A percentile compares a stretch with the other conserved stretches of the same genome.
These are phyloP conservation scores for Butyriboletus loyo DNA, from an alignment of 768 basidiomycete species.

Conservation along the genomic window DNA sequence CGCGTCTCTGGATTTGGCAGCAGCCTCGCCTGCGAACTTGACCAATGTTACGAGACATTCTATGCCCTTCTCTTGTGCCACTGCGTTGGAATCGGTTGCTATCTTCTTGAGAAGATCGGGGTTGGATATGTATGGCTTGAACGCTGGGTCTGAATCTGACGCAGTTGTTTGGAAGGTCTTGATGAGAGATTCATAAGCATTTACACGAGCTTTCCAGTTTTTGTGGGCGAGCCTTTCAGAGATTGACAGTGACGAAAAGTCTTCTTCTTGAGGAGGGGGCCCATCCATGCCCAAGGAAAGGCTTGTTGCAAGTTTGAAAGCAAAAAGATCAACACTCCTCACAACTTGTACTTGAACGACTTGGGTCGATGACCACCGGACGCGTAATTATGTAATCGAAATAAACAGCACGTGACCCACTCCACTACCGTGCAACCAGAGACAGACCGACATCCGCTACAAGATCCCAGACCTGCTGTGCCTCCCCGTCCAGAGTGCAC, in stretches of 20 bases:
- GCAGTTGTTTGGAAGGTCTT: slow-evolving; percentile 85
- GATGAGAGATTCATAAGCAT: slow-evolving; percentile 85
- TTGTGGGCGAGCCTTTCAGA: slow-evolving; percentile 85
- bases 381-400: slow-evolving; percentile 23
- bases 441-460: slow-evolving; percentile 58
- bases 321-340: slow-evolving; percentile 10
- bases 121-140: slow-evolving; percentile 82
- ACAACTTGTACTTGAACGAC: background rate
- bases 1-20: slow-evolving; percentile 72
- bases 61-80: slow-evolving; percentile 96
- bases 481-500: slow-evolving; percentile 48
- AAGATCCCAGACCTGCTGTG: slow-evolving; percentile 53
- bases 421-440: slow-evolving; percentile 38
- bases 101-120: slow-evolving; percentile 81
- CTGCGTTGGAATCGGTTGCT: slow-evolving; percentile 88
- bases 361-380: slow-evolving; percentile 10
- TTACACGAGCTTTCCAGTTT: slow-evolving; percentile 98
- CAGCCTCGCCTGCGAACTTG: slow-evolving; percentile 88
- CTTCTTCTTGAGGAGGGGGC: slow-evolving; percentile 88
- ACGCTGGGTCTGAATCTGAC: slow-evolving; percentile 91
- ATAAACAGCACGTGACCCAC: slow-evolving; percentile 20
- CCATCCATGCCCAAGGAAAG: slow-evolving; percentile 67
- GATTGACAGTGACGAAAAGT: slow-evolving; percentile 78
- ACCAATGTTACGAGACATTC: slow-evolving; percentile 85
- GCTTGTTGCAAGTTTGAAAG: slow-evolving; percentile 6